These are phyloP conservation scores for Polyporus tsugae DNA, from an alignment of 1,284 basidiomycete species.

Conservation along the genomic window DNA sequence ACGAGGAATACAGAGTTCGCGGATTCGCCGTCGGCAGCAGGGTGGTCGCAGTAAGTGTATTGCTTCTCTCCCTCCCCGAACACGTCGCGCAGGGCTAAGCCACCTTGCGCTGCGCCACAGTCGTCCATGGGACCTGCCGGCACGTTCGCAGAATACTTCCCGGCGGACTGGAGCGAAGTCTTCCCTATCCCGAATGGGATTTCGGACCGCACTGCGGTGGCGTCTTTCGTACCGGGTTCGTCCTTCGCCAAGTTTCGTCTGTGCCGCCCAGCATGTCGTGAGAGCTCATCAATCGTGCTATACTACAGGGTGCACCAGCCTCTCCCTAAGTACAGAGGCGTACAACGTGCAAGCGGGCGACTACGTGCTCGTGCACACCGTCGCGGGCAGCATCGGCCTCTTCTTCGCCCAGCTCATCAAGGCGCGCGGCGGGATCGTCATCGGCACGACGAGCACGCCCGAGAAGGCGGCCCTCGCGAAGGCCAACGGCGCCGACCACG, in stretches of 20 bases:
- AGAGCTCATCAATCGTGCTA: no score
- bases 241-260: neutral
- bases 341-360: constrained; percentile 85
- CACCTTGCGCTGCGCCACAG: neutral
- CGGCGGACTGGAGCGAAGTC: neutral
- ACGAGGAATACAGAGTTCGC: constrained; percentile 2
- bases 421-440: constrained; percentile 86
- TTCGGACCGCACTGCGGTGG: neutral
- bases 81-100: neutral
- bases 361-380: constrained; percentile 84
- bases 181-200: neutral
- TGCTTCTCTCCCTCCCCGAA: neutral
- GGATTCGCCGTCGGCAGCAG: neutral
- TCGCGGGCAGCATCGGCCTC: constrained; percentile 85
- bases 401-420: constrained; percentile 69
- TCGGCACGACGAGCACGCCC: constrained; percentile 91
- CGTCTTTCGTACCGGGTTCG: neutral
- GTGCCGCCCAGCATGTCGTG: no score
- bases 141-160: neutral
- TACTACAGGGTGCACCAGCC: constrained; percentile 72
- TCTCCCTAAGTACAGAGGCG: constrained; percentile 84
- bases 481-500: constrained; percentile 84
- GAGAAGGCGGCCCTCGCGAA: constrained; percentile 88
- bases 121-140: neutral
- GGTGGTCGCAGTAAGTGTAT: neutral